Conservation (phyloP, 2,329 filamentous ascomycete species). For the Nigrospora oryzae region DNA sequence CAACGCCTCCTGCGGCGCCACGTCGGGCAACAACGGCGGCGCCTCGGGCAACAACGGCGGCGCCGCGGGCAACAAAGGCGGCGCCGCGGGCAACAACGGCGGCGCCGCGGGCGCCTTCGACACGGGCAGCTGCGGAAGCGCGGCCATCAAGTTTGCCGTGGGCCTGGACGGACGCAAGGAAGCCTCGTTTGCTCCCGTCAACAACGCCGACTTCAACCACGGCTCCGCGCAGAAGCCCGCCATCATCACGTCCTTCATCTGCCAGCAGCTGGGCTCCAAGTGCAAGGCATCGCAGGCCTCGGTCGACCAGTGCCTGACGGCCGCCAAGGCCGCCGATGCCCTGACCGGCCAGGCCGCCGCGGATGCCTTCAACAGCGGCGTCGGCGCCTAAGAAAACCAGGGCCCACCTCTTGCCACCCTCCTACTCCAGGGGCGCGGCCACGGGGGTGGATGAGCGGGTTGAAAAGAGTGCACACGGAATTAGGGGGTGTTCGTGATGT, state of each 20-base stretch:
- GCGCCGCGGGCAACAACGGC: neutral
- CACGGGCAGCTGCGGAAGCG: constrained; percentile 37
- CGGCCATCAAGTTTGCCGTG: constrained; percentile 38
- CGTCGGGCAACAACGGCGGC: constrained; percentile 2
- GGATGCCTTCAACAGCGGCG: constrained; percentile 28
- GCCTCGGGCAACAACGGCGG: constrained; percentile 31
- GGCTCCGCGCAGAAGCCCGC: constrained; percentile 31
- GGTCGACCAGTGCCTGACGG: constrained; percentile 22
- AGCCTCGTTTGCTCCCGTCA: constrained; percentile 29
- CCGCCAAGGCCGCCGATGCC: constrained; percentile 20
- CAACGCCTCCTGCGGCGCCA: neutral
- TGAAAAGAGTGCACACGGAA: too few relatives aligned
- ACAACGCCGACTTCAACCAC: constrained; percentile 38
- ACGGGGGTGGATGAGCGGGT: too few relatives aligned
- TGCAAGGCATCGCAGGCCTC: constrained; percentile 23
- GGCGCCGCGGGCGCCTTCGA: constrained; percentile 17
- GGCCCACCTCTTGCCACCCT: neutral
- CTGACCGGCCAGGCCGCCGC: constrained; percentile 25
- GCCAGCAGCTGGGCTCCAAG: constrained; percentile 23
- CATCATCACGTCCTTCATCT: constrained; percentile 28
- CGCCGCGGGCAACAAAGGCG: constrained; percentile 24
- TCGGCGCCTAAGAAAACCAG: constrained; percentile 19
- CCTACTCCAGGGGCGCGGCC: too few relatives aligned
- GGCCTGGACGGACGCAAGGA: constrained; percentile 39
- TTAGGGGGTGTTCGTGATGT: too few relatives aligned